Percentiles rank a stretch among this genome's conserved stretches.
Conservation (phyloP, 495 filamentous ascomycete species). For the Hypoxylon trugodes region DNA sequence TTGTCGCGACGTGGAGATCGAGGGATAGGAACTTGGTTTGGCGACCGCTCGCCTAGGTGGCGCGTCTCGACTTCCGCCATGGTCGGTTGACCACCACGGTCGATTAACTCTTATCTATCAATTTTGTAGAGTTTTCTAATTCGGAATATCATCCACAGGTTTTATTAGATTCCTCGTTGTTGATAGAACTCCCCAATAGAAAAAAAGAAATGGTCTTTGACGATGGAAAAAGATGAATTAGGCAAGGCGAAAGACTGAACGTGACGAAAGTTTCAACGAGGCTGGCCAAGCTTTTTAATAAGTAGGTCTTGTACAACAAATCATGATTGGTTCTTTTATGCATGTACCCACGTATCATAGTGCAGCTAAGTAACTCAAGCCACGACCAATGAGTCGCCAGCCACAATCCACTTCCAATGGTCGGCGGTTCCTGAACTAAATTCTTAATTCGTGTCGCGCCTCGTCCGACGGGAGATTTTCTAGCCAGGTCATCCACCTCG, state of each 20-base stretch:
- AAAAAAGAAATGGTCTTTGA: slow-evolving; percentile 5
- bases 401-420: background rate
- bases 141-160: no score
- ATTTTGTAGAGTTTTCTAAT: no score
- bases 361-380: background rate
- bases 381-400: background rate
- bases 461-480: slow-evolving; percentile 7
- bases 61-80: slow-evolving; percentile 47
- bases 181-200: background rate
- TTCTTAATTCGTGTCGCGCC: slow-evolving; percentile 36
- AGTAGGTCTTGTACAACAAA: background rate
- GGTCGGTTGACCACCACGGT: slow-evolving; percentile 17
- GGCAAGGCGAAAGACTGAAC: slow-evolving; percentile 19
- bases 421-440: background rate
- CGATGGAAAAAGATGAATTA: slow-evolving; percentile 24
- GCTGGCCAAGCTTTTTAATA: slow-evolving; percentile 19
- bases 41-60: slow-evolving; percentile 39
- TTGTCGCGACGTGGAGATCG: slow-evolving; percentile 41
- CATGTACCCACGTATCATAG: no score
- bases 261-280: slow-evolving; percentile 29
- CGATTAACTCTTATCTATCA: background rate
- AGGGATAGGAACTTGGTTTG: slow-evolving; percentile 34
- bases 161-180: background rate
- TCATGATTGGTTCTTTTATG: slow-evolving; percentile 6
- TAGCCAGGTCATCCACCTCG: slow-evolving; percentile 32